Base-by-base conservation (phyloP, 148 eudicot species). In the Chenopodium suecicum region DNA sequence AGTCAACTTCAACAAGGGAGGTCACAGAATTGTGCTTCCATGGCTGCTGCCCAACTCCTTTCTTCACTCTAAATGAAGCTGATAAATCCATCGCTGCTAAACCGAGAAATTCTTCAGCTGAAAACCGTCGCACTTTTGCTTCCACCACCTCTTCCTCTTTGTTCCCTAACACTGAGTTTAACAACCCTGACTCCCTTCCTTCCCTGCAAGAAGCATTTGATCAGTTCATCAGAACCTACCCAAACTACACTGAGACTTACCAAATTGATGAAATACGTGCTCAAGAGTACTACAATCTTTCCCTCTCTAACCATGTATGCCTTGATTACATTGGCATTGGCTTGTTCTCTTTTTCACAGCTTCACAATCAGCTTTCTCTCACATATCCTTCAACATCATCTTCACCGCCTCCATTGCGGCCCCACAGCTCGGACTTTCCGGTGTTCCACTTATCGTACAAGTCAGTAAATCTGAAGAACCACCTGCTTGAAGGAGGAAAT, bases 301-400 rank as follows among this genome's bases (percentile, higher is more conserved):
- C 92, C 44, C 80, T 85, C 47, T 93, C 94, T 17, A 90, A 87
- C 73, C 98, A 90, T 60, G 83, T 92, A 12, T 95, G 97, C 71
- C 95, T 95, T 29, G 98, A 95, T 79, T 95, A 95, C 76, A 91
- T 95, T 72, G 98, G 98, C 67, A 86, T 93, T 63, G 98, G 98
- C 29, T 87, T 95, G 3, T 95, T 92, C 84, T 90, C 98, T 27
- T 89, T 90, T 85, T 89, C 91, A 7, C 99, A 96, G 86, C 88
- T 91, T 20, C 90, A 92, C 63, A 83, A 85, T 54, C 91, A 87
- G 74, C 75, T 80, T 68, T 79, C 82, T 31, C 73, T 79, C 1
- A 23, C 66, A 27, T 80, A 81, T 79, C 79, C 91, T 62, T 82
- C 88, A 20, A 74, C 88, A 2, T 84, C 92, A 19, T 82, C 95